Evolutionary conservation across 306 rosid genomes (phyloP).

Genomic region (Medicago truncatula): MtrunA17r5.0-ANR NC_053044.1:28384001-28384500

Average conservation of each 20-base stretch:
- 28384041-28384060: conserved; percentile 51
- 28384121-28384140: conserved; percentile 70
- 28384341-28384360: conserved; percentile 30
- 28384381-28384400: conserved; percentile 44
- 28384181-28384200: conserved; percentile 69
- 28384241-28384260: conserved; percentile 75
- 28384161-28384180: conserved; percentile 34
- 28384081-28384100: conserved; percentile 37
- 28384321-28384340: conserved; percentile 54
- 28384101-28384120: conserved; percentile 42
- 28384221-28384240: conserved; percentile 80
- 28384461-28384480: conserved; percentile 77
- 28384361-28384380: conserved; percentile 44
- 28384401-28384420: conserved; percentile 74
- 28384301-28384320: conserved; percentile 33
- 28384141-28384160: conserved; percentile 61
- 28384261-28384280: conserved; percentile 75
- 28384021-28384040: not conserved
- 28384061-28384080: conserved; percentile 49
- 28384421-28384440: conserved; percentile 74
- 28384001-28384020: not conserved
- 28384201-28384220: conserved; percentile 63
- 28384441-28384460: conserved; percentile 86
- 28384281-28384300: conserved; percentile 65
- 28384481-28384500: conserved; percentile 86